Percentiles rank a stretch among this genome's conserved stretches.
phyloP scores from a whole-genome alignment of 768 basidiomycete genomes.

The Agaricus blazei region DNA sequence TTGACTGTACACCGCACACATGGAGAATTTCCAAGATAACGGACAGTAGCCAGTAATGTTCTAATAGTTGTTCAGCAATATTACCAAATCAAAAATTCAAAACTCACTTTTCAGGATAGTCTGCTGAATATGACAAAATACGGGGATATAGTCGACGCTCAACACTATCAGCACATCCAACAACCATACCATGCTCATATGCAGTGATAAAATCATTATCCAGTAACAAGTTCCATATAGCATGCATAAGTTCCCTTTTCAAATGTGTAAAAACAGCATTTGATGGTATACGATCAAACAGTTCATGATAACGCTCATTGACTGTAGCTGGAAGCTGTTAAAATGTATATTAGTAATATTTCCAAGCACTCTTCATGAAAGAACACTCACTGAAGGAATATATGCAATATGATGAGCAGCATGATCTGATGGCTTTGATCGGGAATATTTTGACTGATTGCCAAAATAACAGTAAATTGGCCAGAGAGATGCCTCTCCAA shows the following conservation, averaged over 20 bases:
- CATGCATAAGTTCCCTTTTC: slow-evolving; percentile 21
- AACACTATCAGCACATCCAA: slow-evolving; percentile 25
- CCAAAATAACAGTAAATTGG: slow-evolving; percentile 28
- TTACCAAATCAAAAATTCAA: too few relatives aligned
- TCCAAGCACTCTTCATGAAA: too few relatives aligned
- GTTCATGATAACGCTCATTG: not conserved
- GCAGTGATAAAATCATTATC: slow-evolving; percentile 29
- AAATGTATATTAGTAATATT: too few relatives aligned
- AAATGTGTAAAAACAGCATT: slow-evolving; percentile 1
- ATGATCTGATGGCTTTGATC: slow-evolving; percentile 17
- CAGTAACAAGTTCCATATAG: slow-evolving; percentile 21
- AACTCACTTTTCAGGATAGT: slow-evolving; percentile 38
- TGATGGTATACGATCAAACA: not conserved
- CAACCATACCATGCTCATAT: slow-evolving; percentile 26
- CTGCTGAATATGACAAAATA: slow-evolving; percentile 30
- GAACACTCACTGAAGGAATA: slow-evolving; percentile 26
- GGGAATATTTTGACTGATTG: slow-evolving; percentile 32
- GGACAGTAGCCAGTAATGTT: slow-evolving; percentile 21
- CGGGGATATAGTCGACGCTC: slow-evolving; percentile 25
- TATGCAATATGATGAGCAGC: slow-evolving; percentile 35
- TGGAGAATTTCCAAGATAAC: slow-evolving; percentile 15
- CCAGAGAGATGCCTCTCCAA: too few relatives aligned
- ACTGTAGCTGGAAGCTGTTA: slow-evolving; percentile 11
- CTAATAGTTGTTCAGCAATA: slow-evolving; percentile 12
- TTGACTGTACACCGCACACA: slow-evolving; percentile 16